Evolutionary conservation across 768 basidiomycete species (phyloP).

Genomic region (Tremella fuciformis): DNA sequence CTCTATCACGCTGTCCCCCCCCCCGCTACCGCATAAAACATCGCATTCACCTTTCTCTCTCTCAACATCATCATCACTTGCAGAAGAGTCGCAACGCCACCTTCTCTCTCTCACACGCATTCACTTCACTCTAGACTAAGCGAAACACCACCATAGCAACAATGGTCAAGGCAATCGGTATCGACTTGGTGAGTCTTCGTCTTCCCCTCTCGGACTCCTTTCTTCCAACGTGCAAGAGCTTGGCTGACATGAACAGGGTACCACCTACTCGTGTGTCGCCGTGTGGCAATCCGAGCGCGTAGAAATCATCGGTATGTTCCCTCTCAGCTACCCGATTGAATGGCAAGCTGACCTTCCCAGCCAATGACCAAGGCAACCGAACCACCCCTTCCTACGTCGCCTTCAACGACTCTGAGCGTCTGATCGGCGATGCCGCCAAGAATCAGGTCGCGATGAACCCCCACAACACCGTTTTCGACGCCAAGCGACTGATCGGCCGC

Average conservation of each 20-base stretch:
- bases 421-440: slow-evolving; percentile 98
- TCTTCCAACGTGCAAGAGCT: background rate
- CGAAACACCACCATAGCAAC: too few relatives aligned
- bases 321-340: background rate
- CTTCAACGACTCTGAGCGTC: slow-evolving; percentile 90
- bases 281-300: slow-evolving; percentile 99
- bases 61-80: too few relatives aligned
- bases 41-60: too few relatives aligned
- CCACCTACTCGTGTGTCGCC: slow-evolving; percentile 98
- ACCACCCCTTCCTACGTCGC: slow-evolving; percentile 95
- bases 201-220: slow-evolving; percentile 1
- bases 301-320: slow-evolving; percentile 73
- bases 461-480: slow-evolving; percentile 93
- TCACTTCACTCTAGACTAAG: too few relatives aligned
- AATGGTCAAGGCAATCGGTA: slow-evolving; percentile 52
- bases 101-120: too few relatives aligned
- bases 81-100: too few relatives aligned
- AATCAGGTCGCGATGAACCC: slow-evolving; percentile 97
- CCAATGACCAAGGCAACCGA: slow-evolving; percentile 65
- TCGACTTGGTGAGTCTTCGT: slow-evolving; percentile 55
- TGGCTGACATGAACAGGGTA: slow-evolving; percentile 57
- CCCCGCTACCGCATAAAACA: too few relatives aligned
- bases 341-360: slow-evolving; percentile 20
- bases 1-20: too few relatives aligned
- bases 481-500: slow-evolving; percentile 89